Evolutionary conservation across 2,329 filamentous ascomycete species (phyloP), one percentile per base, ranked within the genome.

Genomic region (Xylogone sp.): DNA sequence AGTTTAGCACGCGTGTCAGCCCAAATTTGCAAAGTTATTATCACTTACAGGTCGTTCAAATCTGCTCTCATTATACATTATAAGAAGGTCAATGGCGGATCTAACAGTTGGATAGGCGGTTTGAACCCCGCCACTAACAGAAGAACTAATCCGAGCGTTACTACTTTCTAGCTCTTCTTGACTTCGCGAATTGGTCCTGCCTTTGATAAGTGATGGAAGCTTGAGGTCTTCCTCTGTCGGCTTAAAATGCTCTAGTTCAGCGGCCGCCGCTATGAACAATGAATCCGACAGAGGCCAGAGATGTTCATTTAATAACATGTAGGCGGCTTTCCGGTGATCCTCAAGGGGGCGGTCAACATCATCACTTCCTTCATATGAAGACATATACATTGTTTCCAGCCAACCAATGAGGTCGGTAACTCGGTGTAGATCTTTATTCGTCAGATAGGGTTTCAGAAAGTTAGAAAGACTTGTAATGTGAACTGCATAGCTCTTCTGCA

Each of bases 71-170:
- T 86, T 83, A 60, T 85, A 86, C 76, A 83, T 75, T 52, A 75
- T 70, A 8, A 86, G 66, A 19, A 86, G 69, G 56, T 82, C 79
- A 9, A 84, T 69, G 0, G 82, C 82, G 24, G 73, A 74, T 59
- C 79, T 82, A 6, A 83, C 78, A 1, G 80, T 71, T 0, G 81
- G 78, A 56, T 81, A 78, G 0, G 81, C 79, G 56, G 81, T 83
- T 1, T 81, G 81, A 1, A 78, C 77, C 1, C 77, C 71, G 13
- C 34, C 34, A 39, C 12, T 39, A 39, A 39, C 34, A 39, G 34
- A 39, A 39, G n/a, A 13, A 39, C 34, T 16, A 39, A 9, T 39
- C n/a, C n/a, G 12, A 39, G 34, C 34, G 13, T 16, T 39, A 18
- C 12, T 39, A 39, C n/a, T 39, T 16, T 39, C 34, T 18, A 16